Evolutionary conservation across 345 rosid genomes (phyloP).

Genomic region (Hypericum androsaemum): DNA sequence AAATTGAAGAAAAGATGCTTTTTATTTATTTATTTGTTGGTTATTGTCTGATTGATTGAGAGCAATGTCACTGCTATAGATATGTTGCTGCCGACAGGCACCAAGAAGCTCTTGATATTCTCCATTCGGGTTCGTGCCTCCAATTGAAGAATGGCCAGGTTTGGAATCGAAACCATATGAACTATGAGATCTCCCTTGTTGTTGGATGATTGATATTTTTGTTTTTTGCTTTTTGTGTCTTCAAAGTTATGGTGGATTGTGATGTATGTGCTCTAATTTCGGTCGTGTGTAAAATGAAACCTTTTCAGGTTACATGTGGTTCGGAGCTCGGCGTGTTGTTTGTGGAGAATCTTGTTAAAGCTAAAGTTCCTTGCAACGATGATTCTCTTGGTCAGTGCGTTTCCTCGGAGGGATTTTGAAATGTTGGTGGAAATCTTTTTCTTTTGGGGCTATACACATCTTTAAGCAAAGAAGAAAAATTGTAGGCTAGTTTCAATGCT

Average conservation of each 20-base stretch:
- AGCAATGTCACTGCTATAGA: slow-evolving; percentile 21
- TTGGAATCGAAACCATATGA: background rate
- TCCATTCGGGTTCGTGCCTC: slow-evolving; percentile 76
- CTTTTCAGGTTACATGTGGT: slow-evolving; percentile 76
- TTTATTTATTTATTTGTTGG: background rate
- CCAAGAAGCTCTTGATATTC: slow-evolving; percentile 74
- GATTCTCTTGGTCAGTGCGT: slow-evolving; percentile 60
- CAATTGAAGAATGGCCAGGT: slow-evolving; percentile 75
- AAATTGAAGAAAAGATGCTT: background rate
- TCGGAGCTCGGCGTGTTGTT: slow-evolving; percentile 73
- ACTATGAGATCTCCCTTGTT: background rate
- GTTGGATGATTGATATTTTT: background rate
- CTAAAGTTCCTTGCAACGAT: slow-evolving; percentile 52
- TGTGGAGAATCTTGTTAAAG: slow-evolving; percentile 70
- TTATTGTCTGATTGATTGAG: background rate
- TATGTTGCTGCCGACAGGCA: slow-evolving; percentile 62
- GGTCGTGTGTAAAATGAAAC: background rate
- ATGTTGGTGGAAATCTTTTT: background rate
- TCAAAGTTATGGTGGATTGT: background rate
- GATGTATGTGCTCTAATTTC: background rate
- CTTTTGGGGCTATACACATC: too few relatives aligned
- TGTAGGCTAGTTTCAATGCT: too few relatives aligned
- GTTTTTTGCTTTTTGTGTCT: background rate
- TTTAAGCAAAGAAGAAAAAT: too few relatives aligned
- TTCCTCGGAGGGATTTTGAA: slow-evolving; percentile 8